A percentile compares a stretch with the other conserved stretches of the same genome.
These are phyloP conservation scores for Solanum chacoense DNA, from an alignment of 305 asterid species.

Conservation along the genomic window DNA sequence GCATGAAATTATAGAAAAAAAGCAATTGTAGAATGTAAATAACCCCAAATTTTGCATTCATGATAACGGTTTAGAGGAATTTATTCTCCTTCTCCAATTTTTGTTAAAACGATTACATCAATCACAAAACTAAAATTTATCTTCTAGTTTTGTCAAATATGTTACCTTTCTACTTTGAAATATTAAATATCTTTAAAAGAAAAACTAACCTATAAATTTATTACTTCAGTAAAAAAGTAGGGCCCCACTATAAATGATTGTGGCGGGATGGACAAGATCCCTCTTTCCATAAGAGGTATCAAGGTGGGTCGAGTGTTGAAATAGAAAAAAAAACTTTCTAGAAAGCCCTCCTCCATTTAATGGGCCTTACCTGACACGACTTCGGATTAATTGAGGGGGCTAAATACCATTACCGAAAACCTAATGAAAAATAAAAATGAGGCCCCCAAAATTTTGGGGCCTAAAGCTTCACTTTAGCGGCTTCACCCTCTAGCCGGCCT, in stretches of 20 bases:
- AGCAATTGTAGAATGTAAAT: not conserved
- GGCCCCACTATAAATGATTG: not conserved
- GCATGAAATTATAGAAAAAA: not conserved
- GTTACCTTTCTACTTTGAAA: not conserved
- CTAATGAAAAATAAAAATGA: not conserved
- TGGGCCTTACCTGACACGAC: not conserved
- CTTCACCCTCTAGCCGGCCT: not conserved
- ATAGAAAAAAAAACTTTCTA: not conserved
- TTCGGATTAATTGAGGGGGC: not conserved
- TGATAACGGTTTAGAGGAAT: not conserved
- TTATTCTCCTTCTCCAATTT: not conserved
- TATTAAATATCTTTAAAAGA: not conserved
- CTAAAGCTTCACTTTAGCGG: not conserved
- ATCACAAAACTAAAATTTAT: not conserved
- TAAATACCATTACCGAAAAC: not conserved
- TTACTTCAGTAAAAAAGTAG: not conserved
- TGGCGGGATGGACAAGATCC: not conserved
- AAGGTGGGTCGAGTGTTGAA: not conserved
- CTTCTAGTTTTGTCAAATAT: not conserved
- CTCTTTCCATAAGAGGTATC: not conserved
- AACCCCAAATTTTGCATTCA: not conserved
- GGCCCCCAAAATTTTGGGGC: not conserved
- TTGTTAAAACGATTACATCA: not conserved
- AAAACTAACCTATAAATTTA: not conserved
- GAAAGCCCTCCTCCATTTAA: not conserved